These are phyloP conservation scores for Sugiyamaella chiloensis DNA, from an alignment of 805 yeast species.

Conservation along the genomic window DNA sequence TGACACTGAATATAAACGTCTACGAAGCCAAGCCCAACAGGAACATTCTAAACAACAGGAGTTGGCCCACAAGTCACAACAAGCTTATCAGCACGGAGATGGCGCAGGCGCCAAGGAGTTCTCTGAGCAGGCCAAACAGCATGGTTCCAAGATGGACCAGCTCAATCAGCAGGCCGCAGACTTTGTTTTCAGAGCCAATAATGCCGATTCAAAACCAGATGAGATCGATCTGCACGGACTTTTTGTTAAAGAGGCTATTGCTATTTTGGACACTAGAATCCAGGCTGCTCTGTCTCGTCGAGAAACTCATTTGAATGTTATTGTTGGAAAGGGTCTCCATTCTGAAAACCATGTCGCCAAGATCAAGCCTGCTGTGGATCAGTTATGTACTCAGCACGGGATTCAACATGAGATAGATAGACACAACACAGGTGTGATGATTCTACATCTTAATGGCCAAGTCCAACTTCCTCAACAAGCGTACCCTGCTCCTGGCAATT, in stretches of 20 bases:
- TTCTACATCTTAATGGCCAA: slow-evolving; percentile 27
- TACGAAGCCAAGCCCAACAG: slow-evolving; percentile 65
- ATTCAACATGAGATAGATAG: slow-evolving; percentile 61
- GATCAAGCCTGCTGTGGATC: slow-evolving; percentile 84
- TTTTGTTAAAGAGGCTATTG: slow-evolving; percentile 82
- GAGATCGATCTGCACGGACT: slow-evolving; percentile 95
- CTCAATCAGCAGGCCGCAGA: slow-evolving; percentile 76
- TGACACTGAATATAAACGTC: slow-evolving; percentile 49
- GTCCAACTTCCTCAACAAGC: slow-evolving; percentile 4
- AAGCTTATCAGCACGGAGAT: slow-evolving; percentile 74
- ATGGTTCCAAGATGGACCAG: slow-evolving; percentile 57
- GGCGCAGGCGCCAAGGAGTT: slow-evolving; percentile 67
- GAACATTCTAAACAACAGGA: slow-evolving; percentile 57
- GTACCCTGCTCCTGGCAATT: slow-evolving; percentile 14
- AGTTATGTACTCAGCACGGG: slow-evolving; percentile 63
- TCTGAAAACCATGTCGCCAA: slow-evolving; percentile 80
- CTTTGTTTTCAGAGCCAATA: slow-evolving; percentile 83
- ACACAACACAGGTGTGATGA: slow-evolving; percentile 76
- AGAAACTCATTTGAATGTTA: slow-evolving; percentile 67
- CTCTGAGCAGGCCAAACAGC: slow-evolving; percentile 64
- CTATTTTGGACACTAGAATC: slow-evolving; percentile 69
- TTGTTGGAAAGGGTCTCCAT: slow-evolving; percentile 92
- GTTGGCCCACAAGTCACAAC: slow-evolving; percentile 65
- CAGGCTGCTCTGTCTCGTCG: slow-evolving; percentile 55
- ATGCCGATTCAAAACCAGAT: slow-evolving; percentile 76